phyloP scores from a whole-genome alignment of 83 land plant species.

The Diphasiastrum complanatum region DNA sequence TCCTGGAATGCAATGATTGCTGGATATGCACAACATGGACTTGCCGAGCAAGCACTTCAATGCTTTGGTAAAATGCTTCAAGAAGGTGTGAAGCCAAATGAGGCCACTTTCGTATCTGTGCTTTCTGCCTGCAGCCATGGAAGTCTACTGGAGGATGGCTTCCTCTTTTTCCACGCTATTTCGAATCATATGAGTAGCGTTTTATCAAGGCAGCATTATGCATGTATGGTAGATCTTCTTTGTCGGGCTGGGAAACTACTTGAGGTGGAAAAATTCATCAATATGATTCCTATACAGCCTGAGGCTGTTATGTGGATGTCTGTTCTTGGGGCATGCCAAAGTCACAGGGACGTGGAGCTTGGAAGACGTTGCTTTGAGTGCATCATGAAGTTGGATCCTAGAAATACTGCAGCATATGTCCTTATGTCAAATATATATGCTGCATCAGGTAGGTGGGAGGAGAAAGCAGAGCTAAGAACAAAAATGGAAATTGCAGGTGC shows the following conservation, averaged over 20 bases:
- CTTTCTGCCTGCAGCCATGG: background rate
- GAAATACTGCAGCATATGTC: background rate
- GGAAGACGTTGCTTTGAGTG: background rate
- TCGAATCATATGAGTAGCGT: background rate
- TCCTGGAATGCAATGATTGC: background rate
- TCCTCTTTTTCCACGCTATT: background rate
- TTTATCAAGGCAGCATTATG: background rate
- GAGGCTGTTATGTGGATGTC: background rate
- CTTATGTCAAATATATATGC: background rate
- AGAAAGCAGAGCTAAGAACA: background rate
- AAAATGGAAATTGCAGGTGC: background rate
- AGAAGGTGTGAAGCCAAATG: background rate
- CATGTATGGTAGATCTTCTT: background rate
- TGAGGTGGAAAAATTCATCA: background rate
- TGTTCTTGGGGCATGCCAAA: background rate
- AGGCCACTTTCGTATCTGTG: background rate
- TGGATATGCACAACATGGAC: background rate
- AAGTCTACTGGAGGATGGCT: background rate
- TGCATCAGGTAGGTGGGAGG: background rate
- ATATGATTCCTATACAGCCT: background rate
- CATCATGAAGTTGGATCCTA: background rate
- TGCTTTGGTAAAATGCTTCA: background rate
- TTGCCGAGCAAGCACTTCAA: background rate
- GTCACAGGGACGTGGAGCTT: background rate
- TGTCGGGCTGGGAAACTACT: background rate